Base-by-base conservation (phyloP, 2,329 filamentous ascomycete genomes). In the Aureobasidium vineae region DNA sequence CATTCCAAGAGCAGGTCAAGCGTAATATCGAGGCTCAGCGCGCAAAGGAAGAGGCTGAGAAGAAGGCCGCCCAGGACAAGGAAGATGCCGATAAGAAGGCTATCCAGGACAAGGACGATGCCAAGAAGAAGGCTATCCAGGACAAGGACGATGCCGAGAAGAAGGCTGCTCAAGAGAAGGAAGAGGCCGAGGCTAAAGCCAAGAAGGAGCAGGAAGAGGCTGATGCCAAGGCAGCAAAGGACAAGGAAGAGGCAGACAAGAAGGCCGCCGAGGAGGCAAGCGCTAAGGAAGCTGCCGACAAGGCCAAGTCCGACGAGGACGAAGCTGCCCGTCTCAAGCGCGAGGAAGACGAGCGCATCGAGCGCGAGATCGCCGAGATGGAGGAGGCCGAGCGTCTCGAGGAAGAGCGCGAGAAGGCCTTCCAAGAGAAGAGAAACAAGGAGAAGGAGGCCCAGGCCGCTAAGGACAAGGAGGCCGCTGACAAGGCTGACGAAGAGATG, bases 401-500 rank as follows among this genome's bases (percentile, higher is more conserved):
- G 67, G 85, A 88, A 69, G 90, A 91, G 75, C 83, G 84, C 23
- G 89, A 90, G 78, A 89, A 88, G 83, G 88, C 89, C 73, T 86
- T 86, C 68, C 79, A 90, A 1, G 90, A 92, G 74, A 89, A 91
- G 77, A 89, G 88, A 79, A 85, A 84, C 71, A 84, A 83, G 74
- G 84, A 85, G 71, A 77, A 80, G 41, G 80, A 81, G 53, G 83
- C 77, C 65, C 72, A 70, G 36, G 74, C 71, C 41, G 73, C 71
- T 85, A 88, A 76, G 73, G 85, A 86, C 69, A 79, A 82, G 28
- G 82, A 82, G 67, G 81, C 78, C 50, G 70, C 79, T 53, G 82
- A 81, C 0, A 80, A 86, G 26, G 79, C 82, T 2, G 88, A 90
- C 63, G 81, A 81, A 65, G 78, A 79, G 64, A 76, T 83, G 68